Percentiles rank a stretch among this genome's conserved stretches.
phyloP scores from a whole-genome alignment of 78 protist species.

The Dictyostelium capitatum region DNA sequence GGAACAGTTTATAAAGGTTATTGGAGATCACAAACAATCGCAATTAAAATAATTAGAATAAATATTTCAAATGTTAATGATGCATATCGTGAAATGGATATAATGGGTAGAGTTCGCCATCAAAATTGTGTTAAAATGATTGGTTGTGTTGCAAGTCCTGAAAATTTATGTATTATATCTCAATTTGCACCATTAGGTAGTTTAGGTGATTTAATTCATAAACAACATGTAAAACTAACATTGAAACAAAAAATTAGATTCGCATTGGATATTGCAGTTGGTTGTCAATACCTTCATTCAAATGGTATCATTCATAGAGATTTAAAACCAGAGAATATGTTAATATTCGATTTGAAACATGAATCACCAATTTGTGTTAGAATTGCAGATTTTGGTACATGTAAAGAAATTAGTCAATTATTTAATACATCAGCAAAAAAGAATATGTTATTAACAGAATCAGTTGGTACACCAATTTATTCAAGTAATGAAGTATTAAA shows the following conservation, averaged over 20 bases:
- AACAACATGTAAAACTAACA: not conserved
- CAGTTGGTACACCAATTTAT: slow-evolving; percentile 52
- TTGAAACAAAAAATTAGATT: slow-evolving; percentile 28
- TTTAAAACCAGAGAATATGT: slow-evolving; percentile 64
- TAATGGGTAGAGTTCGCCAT: slow-evolving; percentile 13
- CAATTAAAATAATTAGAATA: slow-evolving; percentile 21
- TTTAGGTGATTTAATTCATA: not conserved
- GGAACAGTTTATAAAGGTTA: slow-evolving; percentile 32
- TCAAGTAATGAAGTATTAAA: not conserved
- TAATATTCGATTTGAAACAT: not conserved
- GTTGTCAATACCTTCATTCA: slow-evolving; percentile 56
- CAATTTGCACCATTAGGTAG: slow-evolving; percentile 21
- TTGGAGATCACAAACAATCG: slow-evolving; percentile 51
- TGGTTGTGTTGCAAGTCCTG: not conserved
- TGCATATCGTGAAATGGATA: slow-evolving; percentile 22
- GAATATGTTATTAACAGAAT: not conserved
- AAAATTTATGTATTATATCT: not conserved
- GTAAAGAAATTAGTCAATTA: too few relatives aligned
- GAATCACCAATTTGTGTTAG: not conserved
- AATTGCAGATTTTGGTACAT: slow-evolving; percentile 45
- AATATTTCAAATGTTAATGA: not conserved
- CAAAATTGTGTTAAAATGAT: not conserved
- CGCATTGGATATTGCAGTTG: slow-evolving; percentile 61
- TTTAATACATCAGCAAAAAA: not conserved
- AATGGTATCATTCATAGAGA: slow-evolving; percentile 64